Base-by-base conservation (phyloP, 805 yeast species). In the Lipomyces lipofer region DNA sequence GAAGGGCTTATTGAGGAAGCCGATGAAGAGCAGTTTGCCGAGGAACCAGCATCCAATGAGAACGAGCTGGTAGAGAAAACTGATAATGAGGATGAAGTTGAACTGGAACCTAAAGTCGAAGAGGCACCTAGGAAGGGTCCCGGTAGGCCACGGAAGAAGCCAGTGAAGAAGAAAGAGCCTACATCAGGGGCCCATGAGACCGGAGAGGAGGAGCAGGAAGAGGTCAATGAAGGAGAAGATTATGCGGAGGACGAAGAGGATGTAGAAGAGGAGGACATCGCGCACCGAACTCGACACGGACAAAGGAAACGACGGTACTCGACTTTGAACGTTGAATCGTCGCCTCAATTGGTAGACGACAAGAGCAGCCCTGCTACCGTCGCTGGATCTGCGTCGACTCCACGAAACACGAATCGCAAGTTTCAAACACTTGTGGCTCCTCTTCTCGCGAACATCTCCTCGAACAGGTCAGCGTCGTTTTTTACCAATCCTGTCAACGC, bases 391-490 rank as follows among this genome's bases (percentile, higher is more conserved):
- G 54, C 62, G 0, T 6, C 57, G n/a, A 10, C 52, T 3, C 12
- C 62, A 40, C 56, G 66, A 15, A 25, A 48, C 17, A 75, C 74
- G 52, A 82, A 83, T 64, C 74, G 82, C 30, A 60, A 60, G 59
- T 83, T 86, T 68, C 86, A 81, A 59, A 72, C 77, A 21, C 73
- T 84, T 17, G 84, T 88, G 0, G 71, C 77, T 6, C 86, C 84
- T 43, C 71, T 88, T 29, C 69, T 88, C 45, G 75, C 80, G 15
- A 83, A 84, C 56, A 81, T 87, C 7, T 78, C 84, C 35, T 82
- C 88, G 1, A 85, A 86, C 67, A 74, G 88, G 53, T 84, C 79
- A 64, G 86, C 94, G 0, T 83, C 90, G 0, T 83, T 87, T 52
- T 88, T 88, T 66, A 66, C 85, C 35, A 80, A 78, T 49, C 88